These are phyloP conservation scores for Solanum gandarillasii DNA, from an alignment of 257 asterid species.

Conservation along the genomic window DNA sequence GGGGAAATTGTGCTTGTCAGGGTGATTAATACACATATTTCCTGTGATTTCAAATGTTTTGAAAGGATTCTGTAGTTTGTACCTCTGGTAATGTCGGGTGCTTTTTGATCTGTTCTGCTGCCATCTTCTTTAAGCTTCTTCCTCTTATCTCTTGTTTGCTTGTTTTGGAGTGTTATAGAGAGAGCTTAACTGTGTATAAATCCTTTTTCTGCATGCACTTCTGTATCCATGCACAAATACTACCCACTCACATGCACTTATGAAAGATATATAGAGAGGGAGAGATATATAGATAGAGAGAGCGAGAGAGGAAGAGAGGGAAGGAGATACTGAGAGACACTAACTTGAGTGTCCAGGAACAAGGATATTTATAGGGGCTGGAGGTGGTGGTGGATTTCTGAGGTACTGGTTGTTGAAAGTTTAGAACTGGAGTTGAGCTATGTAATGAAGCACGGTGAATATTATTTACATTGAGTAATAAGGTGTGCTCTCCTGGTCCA, in stretches of 20 bases:
- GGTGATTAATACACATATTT: neutral
- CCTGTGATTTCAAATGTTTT: slow-evolving; percentile 7
- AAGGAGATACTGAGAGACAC: slow-evolving; percentile 10
- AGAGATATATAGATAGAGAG: neutral
- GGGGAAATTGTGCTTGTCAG: neutral
- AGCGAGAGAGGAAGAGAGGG: neutral
- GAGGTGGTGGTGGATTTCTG: slow-evolving; percentile 23
- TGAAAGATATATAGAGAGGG: neutral
- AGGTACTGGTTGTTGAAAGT: slow-evolving; percentile 7
- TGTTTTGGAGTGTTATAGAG: slow-evolving; percentile 18
- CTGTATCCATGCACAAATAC: slow-evolving; percentile 26
- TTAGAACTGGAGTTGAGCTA: slow-evolving; percentile 6
- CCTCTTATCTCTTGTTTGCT: slow-evolving; percentile 22
- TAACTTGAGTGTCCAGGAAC: slow-evolving; percentile 6
- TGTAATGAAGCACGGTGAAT: slow-evolving; percentile 10
- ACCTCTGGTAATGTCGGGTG: slow-evolving; percentile 54
- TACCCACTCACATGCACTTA: neutral
- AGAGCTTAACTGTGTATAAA: slow-evolving; percentile 2
- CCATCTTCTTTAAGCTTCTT: slow-evolving; percentile 31
- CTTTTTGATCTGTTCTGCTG: slow-evolving; percentile 36
- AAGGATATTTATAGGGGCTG: slow-evolving; percentile 36
- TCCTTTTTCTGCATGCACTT: slow-evolving; percentile 7
- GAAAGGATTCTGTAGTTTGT: slow-evolving; percentile 19
- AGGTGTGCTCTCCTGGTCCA: slow-evolving; percentile 15
- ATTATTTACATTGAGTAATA: slow-evolving; percentile 20